Evolutionary conservation across 2,329 filamentous ascomycete species (phyloP), one percentile per base, ranked within the genome.

Genomic region (Fusarium tuaranense): DNA sequence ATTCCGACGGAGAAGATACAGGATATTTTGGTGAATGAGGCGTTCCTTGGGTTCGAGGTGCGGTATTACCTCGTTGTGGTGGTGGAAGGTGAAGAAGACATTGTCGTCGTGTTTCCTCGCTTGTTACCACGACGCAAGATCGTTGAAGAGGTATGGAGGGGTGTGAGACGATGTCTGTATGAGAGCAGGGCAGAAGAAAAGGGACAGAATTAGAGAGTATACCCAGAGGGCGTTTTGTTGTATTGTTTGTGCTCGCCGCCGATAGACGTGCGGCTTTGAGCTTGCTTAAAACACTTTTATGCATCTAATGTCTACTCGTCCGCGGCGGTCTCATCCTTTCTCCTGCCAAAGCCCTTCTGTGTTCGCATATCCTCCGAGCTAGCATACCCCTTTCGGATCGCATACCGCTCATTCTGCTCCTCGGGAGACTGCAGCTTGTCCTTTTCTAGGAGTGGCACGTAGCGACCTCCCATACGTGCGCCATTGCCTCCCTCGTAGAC

Each of bases 1-100:
- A 98, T 99, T 69, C 96, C 97, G 1, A 98, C 96, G 0, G 94
- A 93, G 53, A 92, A 94, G 83, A 97, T 99, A 68, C 94, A 94
- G 80, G 97, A 99, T 81, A 92, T 99, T 67, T 91, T 98, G 64
- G 94, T 99, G 61, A 95, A 98, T 81, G 97, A 99, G 86, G 97
- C 95, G 5, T 98, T 98, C 83, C 91, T 91, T 67, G 95, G 95
- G 1, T 97, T 98, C 79, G 94, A 95, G 84, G 95, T 98, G 39
- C 87, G 92, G 46, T 97, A 96, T 80, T 98, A 98, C 80, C 86
- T 99, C 10, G 91, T 94, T 6, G 94, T 98, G 34, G 93, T 98
- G 63, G 95, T 98, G 20, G 93, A 97, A 77, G 95, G 92, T 3
- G 96, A 98, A 83, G 90, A 92, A 64, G 92, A 97, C 75, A 89